These are phyloP conservation scores for Vachellia pachyceras DNA, from an alignment of 306 rosid genomes.

Conservation along the genomic window DNA sequence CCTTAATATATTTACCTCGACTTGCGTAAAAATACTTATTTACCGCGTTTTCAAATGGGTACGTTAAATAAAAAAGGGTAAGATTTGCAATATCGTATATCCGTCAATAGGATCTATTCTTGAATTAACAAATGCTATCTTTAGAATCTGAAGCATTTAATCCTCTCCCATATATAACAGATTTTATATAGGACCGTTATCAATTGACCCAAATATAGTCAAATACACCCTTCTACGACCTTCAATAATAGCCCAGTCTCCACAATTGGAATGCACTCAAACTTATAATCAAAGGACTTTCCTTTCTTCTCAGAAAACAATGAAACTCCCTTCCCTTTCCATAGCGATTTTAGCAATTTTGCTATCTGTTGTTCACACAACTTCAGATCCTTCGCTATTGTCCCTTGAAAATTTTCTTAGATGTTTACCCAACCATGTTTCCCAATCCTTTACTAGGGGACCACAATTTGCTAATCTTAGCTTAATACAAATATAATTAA, in stretches of 20 bases:
- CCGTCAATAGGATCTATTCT: neutral
- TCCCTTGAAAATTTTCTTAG: neutral
- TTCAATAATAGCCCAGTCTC: neutral
- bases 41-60: too few species aligned
- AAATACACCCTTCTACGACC: neutral
- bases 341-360: neutral
- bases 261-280: neutral
- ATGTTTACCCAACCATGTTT: neutral
- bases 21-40: too few species aligned
- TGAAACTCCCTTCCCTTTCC: neutral
- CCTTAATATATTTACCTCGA: too few species aligned
- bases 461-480: too few species aligned
- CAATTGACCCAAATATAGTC: neutral
- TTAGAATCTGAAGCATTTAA: neutral
- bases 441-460: neutral
- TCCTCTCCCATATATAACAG: neutral
- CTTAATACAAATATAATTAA: too few species aligned
- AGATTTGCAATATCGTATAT: neutral
- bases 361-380: neutral
- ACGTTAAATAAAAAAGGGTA: neutral
- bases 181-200: neutral
- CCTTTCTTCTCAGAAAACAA: neutral
- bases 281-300: neutral
- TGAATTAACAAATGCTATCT: neutral
- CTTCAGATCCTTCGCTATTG: neutral